phyloP scores from a whole-genome alignment of 805 yeast genomes.

The Nakazawaea pomicola region DNA sequence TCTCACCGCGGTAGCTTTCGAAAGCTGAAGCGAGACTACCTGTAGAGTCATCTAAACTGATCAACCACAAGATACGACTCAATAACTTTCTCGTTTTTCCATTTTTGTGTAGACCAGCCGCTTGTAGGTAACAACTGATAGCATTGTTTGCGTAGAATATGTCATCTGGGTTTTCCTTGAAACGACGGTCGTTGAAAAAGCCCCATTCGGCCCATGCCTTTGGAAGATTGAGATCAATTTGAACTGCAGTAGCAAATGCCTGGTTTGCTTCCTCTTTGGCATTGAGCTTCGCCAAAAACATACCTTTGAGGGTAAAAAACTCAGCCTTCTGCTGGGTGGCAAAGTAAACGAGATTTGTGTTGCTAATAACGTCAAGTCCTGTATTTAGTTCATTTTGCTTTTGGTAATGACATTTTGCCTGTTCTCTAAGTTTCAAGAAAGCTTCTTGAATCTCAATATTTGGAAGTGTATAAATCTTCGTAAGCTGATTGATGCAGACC shows the following conservation, averaged over 20 bases:
- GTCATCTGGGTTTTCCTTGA: slow-evolving; percentile 78
- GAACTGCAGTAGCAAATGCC: slow-evolving; percentile 97
- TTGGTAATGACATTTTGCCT: slow-evolving; percentile 95
- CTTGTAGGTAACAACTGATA: slow-evolving; percentile 91
- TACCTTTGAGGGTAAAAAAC: slow-evolving; percentile 94
- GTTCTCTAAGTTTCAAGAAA: slow-evolving; percentile 89
- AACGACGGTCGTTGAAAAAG: slow-evolving; percentile 81
- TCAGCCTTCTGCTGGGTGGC: slow-evolving; percentile 98
- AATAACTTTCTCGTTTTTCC: slow-evolving; percentile 83
- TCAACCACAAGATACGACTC: slow-evolving; percentile 89
- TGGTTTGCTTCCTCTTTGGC: slow-evolving; percentile 95
- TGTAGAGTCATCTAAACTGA: slow-evolving; percentile 80
- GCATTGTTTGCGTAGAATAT: slow-evolving; percentile 89
- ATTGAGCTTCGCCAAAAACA: slow-evolving; percentile 89
- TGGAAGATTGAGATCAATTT: slow-evolving; percentile 87
- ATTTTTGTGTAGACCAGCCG: slow-evolving; percentile 93
- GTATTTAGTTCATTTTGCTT: slow-evolving; percentile 87
- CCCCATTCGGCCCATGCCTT: slow-evolving; percentile 99
- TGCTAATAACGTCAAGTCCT: slow-evolving; percentile 94
- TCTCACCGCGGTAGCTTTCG: slow-evolving; percentile 89
- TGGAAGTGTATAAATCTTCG: slow-evolving; percentile 92
- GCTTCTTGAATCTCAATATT: slow-evolving; percentile 99
- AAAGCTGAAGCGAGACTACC: slow-evolving; percentile 84
- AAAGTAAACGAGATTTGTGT: slow-evolving; percentile 92
- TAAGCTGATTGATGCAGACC: slow-evolving; percentile 88